Conservation (phyloP, 2,329 filamentous ascomycete genomes). For the Ophiostoma piceae region DNA sequence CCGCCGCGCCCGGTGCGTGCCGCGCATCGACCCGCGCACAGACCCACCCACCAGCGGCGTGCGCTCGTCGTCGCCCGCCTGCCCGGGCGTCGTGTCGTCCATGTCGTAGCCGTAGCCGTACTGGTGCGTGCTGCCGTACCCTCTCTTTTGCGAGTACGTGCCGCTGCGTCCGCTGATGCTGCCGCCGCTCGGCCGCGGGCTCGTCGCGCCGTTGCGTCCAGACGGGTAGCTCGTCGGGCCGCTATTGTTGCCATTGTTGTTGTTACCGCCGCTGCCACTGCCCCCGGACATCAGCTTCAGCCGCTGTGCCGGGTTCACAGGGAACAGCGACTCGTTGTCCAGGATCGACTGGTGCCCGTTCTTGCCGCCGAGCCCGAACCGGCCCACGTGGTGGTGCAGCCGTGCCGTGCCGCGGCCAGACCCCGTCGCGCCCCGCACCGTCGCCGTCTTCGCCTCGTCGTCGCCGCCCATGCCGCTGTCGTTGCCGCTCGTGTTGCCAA, state of each 20-base stretch:
- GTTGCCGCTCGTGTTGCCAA: constrained; percentile 57
- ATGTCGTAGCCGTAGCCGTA: constrained; percentile 64
- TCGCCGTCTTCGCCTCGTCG: constrained; percentile 58
- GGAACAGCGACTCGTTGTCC: constrained; percentile 66
- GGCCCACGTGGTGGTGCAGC: constrained; percentile 65
- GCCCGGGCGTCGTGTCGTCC: constrained; percentile 62
- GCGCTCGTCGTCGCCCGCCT: constrained; percentile 72
- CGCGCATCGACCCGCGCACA: constrained; percentile 44
- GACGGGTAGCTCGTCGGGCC: constrained; percentile 9
- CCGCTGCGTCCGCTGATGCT: constrained; percentile 34
- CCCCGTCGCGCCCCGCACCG: constrained; percentile 56
- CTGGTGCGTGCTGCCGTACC: constrained; percentile 9
- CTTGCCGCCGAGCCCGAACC: constrained; percentile 64
- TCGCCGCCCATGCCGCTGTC: constrained; percentile 57
- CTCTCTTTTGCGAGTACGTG: constrained; percentile 22
- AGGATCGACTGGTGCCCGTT: constrained; percentile 67
- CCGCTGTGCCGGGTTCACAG: constrained; percentile 51
- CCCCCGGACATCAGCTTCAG: constrained; percentile 47
- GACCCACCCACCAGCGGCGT: constrained; percentile 63
- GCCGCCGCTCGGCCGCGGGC: constrained; percentile 50
- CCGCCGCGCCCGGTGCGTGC: constrained; percentile 47
- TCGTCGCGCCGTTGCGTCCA: constrained; percentile 63
- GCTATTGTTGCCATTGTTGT: constrained; percentile 32
- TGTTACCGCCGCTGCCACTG: constrained; percentile 31
- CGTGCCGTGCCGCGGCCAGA: constrained; percentile 62